phyloP scores from a whole-genome alignment of 1,139 yeast species.

The Nakaseomyces nivariensis region DNA sequence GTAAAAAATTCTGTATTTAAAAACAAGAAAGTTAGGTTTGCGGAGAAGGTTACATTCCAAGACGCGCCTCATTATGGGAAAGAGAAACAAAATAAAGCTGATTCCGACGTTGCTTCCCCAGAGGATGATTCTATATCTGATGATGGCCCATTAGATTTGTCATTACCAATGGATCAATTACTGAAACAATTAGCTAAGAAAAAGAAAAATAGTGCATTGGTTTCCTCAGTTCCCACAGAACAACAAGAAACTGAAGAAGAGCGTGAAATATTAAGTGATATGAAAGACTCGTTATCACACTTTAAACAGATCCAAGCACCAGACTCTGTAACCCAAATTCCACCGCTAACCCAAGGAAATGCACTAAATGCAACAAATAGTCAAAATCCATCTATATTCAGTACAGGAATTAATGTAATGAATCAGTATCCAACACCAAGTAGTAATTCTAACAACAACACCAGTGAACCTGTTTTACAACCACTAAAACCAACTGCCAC shows the following conservation, averaged over 20 bases:
- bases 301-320: constrained; percentile 52
- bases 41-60: constrained; percentile 44
- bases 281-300: constrained; percentile 57
- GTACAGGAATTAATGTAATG: constrained; percentile 6
- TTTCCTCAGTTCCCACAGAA: constrained; percentile 23
- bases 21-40: constrained; percentile 56
- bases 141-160: constrained; percentile 38
- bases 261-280: constrained; percentile 51
- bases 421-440: constrained; percentile 21
- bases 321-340: constrained; percentile 44
- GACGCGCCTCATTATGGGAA: constrained; percentile 15
- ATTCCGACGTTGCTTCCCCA: constrained; percentile 4
- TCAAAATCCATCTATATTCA: background rate
- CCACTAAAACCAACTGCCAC: constrained; percentile 44
- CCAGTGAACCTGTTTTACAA: constrained; percentile 14
- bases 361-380: constrained; percentile 5
- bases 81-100: constrained; percentile 4
- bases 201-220: constrained; percentile 22
- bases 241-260: constrained; percentile 31
- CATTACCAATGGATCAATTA: constrained; percentile 68
- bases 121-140: constrained; percentile 6
- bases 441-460: background rate
- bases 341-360: constrained; percentile 24
- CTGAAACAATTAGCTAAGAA: constrained; percentile 36
- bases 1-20: constrained; percentile 29